phyloP scores from a whole-genome alignment of 768 basidiomycete genomes.

The Termitomyces sp. region DNA sequence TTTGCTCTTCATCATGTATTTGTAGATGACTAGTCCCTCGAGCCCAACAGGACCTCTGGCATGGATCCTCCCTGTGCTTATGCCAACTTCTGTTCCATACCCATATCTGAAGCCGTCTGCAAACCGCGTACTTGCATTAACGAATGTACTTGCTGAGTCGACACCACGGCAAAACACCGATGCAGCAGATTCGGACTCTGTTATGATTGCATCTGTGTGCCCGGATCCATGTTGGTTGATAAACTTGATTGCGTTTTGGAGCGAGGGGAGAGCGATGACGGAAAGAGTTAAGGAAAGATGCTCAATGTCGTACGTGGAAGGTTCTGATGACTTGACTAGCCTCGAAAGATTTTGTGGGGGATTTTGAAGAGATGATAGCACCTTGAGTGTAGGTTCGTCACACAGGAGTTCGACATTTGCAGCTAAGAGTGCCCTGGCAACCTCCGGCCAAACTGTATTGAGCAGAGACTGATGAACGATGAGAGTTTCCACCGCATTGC shows the following conservation, averaged over 20 bases:
- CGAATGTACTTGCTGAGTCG: conserved; percentile 87
- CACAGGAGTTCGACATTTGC: conserved; percentile 76
- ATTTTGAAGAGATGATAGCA: conserved; percentile 36
- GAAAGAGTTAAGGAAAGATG: conserved; percentile 84
- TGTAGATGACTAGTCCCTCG: conserved; percentile 92
- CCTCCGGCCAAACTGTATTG: conserved; percentile 69
- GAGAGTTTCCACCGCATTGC: conserved; percentile 89
- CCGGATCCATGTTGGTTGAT: conserved; percentile 94
- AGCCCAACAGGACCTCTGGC: conserved; percentile 95
- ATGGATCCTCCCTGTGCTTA: conserved; percentile 94
- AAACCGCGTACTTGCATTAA: conserved; percentile 95
- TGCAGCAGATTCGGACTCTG: conserved; percentile 63
- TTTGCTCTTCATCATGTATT: conserved; percentile 85
- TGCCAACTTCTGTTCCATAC: conserved; percentile 97
- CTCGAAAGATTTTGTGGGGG: conserved; percentile 32
- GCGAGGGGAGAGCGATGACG: conserved; percentile 67
- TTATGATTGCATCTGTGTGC: conserved; percentile 92
- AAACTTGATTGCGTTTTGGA: conserved; percentile 72
- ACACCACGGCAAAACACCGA: conserved; percentile 80
- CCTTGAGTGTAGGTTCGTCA: conserved; percentile 57
- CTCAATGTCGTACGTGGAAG: conserved; percentile 78
- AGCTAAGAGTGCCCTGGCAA: conserved; percentile 66
- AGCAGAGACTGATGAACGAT: conserved; percentile 76
- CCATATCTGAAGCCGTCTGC: conserved; percentile 96
- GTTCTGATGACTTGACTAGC: conserved; percentile 46